phyloP scores from a whole-genome alignment of 140 eudicot species.

The Stevia rebaudiana region DNA sequence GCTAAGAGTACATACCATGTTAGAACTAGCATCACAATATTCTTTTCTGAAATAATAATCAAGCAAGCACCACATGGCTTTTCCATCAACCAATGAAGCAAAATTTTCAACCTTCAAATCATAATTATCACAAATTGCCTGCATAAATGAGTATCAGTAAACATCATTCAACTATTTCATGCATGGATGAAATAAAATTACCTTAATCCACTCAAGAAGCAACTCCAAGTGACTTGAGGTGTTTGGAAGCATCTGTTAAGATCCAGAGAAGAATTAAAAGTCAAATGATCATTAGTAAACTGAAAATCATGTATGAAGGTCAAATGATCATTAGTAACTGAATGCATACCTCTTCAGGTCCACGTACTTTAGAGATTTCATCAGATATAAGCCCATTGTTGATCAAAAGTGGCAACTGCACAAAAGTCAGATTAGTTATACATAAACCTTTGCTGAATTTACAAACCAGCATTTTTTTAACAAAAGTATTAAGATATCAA shows the following conservation, averaged over 20 bases:
- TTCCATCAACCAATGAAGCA: conserved; percentile 77
- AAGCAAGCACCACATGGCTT: conserved; percentile 97
- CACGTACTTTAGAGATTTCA: conserved; percentile 57
- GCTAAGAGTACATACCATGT: conserved; percentile 33
- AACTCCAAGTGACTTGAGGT: conserved; percentile 48
- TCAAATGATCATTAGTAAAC: not conserved
- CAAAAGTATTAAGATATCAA: conserved; percentile 10
- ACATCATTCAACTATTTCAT: conserved; percentile 1
- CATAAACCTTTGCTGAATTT: not conserved
- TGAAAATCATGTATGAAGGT: not conserved
- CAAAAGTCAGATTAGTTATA: not conserved
- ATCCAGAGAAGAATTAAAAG: conserved; percentile 6
- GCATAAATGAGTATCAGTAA: conserved; percentile 17
- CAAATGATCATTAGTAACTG: not conserved
- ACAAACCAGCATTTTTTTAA: conserved; percentile 1
- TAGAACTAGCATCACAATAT: conserved; percentile 39
- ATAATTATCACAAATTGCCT: conserved; percentile 74
- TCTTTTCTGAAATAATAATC: conserved; percentile 83
- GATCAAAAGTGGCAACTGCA: conserved; percentile 80
- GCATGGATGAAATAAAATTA: conserved; percentile 18
- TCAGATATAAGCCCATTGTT: conserved; percentile 43
- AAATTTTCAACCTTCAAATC: conserved; percentile 55
- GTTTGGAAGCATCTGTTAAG: conserved; percentile 38
- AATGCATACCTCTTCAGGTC: conserved; percentile 53
- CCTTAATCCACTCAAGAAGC: conserved; percentile 93